These are phyloP conservation scores for Geranium incanum DNA, from an alignment of 441 rosid species.

Conservation along the genomic window DNA sequence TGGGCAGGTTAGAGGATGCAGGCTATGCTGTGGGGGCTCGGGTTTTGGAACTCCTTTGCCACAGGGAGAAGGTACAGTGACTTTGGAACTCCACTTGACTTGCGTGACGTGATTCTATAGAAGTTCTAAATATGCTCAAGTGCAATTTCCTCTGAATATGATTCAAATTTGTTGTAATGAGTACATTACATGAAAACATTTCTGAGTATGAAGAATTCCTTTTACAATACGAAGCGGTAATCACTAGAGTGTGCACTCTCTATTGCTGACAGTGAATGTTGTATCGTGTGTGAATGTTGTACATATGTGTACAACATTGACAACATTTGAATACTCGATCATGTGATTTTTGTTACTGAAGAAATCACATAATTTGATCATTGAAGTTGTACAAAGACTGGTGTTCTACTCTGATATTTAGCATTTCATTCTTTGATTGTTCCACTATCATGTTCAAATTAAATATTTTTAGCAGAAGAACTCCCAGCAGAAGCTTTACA, in stretches of 20 bases:
- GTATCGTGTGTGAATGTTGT: background rate
- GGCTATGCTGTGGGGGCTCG: constrained; percentile 93
- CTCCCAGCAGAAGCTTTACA: background rate
- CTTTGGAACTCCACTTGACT: background rate
- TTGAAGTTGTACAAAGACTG: background rate
- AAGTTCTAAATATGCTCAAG: constrained; percentile 6
- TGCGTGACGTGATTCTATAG: background rate
- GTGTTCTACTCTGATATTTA: background rate
- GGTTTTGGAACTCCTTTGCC: constrained; percentile 87
- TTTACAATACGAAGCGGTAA: background rate
- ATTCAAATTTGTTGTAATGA: background rate
- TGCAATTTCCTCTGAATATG: background rate
- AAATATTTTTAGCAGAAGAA: background rate
- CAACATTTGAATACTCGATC: background rate
- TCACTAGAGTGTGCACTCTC: background rate
- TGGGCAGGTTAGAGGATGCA: constrained; percentile 19
- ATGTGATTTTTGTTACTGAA: background rate
- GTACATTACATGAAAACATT: background rate
- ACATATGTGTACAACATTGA: background rate
- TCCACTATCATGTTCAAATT: background rate
- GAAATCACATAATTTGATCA: background rate
- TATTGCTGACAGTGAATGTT: background rate
- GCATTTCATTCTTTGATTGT: background rate
- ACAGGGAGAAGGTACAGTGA: constrained; percentile 59
- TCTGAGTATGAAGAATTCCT: background rate